phyloP scores from a whole-genome alignment of 2,329 filamentous ascomycete species.

The Thelonectria blattea region DNA sequence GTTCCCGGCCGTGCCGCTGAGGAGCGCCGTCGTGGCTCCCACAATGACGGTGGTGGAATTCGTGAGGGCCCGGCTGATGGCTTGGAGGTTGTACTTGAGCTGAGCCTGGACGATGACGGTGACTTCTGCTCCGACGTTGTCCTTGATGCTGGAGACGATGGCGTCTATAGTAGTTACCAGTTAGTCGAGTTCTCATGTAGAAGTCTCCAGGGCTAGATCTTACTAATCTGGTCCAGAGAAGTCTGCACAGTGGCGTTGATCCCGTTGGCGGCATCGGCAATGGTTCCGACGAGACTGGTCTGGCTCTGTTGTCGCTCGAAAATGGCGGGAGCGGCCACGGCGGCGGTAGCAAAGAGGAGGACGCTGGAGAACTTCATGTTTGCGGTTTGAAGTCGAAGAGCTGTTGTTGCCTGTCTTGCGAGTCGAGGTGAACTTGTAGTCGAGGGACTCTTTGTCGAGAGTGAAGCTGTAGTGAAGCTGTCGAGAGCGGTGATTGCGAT shows the following conservation, averaged over 20 bases:
- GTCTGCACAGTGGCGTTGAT: background rate
- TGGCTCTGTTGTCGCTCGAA: background rate
- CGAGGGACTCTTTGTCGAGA: too few relatives aligned
- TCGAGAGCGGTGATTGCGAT: background rate
- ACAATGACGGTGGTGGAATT: background rate
- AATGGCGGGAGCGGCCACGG: background rate
- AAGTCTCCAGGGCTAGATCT: too few relatives aligned
- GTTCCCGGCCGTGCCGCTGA: background rate
- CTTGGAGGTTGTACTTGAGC: background rate
- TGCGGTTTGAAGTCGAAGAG: background rate
- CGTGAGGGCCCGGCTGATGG: background rate
- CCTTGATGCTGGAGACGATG: background rate
- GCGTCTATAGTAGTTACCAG: background rate
- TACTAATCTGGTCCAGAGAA: background rate
- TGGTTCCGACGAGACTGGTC: background rate
- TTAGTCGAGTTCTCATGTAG: too few relatives aligned
- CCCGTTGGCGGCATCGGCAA: background rate
- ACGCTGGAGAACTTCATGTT: constrained; percentile 20
- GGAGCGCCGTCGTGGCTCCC: background rate
- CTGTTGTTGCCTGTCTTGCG: background rate
- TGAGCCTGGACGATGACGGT: background rate
- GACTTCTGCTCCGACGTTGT: background rate
- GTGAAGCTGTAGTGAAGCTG: background rate
- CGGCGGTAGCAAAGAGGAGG: constrained; percentile 14
- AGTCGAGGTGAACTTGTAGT: background rate